A percentile compares a stretch with the other conserved stretches of the same genome.
These are phyloP conservation scores for Hanseniaspora hatyaiensis DNA, from an alignment of 805 yeast species.

Conservation along the genomic window DNA sequence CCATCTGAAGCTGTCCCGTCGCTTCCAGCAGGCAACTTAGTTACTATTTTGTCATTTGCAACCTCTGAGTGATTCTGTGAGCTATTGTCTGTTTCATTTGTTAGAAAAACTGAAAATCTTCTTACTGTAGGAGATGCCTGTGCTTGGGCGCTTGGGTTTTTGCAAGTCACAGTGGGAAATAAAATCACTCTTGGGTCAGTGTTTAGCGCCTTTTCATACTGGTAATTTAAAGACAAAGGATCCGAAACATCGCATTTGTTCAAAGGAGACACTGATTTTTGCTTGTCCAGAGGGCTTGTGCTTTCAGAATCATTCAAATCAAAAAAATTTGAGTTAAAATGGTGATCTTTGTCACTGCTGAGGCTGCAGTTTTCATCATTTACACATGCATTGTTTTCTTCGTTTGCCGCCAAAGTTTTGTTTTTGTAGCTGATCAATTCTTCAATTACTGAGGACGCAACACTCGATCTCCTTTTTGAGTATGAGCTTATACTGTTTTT, in stretches of 20 bases:
- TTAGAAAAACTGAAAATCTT: neutral
- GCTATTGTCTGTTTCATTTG: neutral
- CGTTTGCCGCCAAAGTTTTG: too few species aligned
- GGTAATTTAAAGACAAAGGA: neutral
- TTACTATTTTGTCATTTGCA: too few species aligned
- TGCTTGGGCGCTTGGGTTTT: slow-evolving; percentile 10
- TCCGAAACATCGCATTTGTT: neutral
- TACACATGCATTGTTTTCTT: too few species aligned
- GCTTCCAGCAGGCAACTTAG: too few species aligned
- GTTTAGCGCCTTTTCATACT: slow-evolving; percentile 5
- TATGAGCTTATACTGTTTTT: neutral
- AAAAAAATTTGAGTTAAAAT: too few species aligned
- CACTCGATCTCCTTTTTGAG: slow-evolving; percentile 5
- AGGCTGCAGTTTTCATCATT: too few species aligned
- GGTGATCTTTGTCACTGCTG: too few species aligned
- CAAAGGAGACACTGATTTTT: neutral
- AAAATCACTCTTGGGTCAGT: slow-evolving; percentile 5
- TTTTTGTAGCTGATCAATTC: slow-evolving; percentile 2
- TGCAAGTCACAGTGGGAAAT: slow-evolving; percentile 7
- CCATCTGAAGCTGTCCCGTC: too few species aligned
- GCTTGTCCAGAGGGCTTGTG: neutral
- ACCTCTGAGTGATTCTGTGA: too few species aligned
- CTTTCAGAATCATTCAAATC: neutral
- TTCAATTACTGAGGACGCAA: slow-evolving; percentile 11
- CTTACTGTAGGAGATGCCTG: neutral